These are phyloP conservation scores for Pyrus communis DNA, from an alignment of 306 rosid species.

Conservation along the genomic window DNA sequence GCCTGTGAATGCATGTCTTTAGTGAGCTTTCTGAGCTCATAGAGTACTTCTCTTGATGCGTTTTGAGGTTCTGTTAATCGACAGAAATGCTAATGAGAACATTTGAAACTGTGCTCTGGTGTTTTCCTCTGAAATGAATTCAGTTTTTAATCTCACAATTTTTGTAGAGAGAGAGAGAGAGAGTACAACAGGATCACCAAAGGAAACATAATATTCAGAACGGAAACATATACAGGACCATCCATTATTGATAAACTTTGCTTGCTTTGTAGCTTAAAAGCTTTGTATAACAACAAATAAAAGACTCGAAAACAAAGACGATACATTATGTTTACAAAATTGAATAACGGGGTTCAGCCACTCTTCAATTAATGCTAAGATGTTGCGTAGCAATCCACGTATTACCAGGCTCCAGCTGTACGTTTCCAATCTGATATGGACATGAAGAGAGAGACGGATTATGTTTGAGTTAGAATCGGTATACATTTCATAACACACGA, in stretches of 20 bases:
- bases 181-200: background rate
- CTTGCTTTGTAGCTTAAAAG: background rate
- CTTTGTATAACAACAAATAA: conserved; percentile 15
- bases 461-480: background rate
- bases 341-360: background rate
- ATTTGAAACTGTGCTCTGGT: background rate
- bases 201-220: background rate
- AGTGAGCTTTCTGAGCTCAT: conserved; percentile 22
- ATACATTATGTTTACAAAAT: conserved; percentile 20
- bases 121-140: background rate
- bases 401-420: conserved; percentile 64
- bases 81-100: background rate
- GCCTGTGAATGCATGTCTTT: conserved; percentile 1
- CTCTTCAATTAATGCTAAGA: conserved; percentile 53
- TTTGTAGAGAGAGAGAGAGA: background rate
- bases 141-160: background rate
- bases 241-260: background rate
- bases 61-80: background rate
- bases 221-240: background rate
- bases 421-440: conserved; percentile 58
- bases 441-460: background rate
- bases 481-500: background rate
- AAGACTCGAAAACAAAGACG: background rate
- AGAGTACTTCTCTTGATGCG: background rate
- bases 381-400: conserved; percentile 88